phyloP scores from a whole-genome alignment of 2,329 filamentous ascomycete genomes.

The Huntiella omanensis region DNA sequence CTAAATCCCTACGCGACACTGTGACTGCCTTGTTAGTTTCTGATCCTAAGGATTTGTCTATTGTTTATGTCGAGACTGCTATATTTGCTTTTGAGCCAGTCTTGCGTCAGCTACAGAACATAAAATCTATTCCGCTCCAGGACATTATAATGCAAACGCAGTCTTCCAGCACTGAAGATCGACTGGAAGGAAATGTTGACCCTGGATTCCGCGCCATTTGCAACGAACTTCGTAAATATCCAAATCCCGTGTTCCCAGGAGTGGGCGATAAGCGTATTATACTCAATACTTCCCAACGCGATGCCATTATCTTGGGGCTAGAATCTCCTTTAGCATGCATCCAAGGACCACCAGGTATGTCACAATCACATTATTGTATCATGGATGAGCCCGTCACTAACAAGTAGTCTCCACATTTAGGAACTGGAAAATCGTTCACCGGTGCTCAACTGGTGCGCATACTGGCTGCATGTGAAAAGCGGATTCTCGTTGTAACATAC shows the following conservation, averaged over 20 bases:
- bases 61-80: constrained; percentile 43
- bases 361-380: background rate
- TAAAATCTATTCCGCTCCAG: constrained; percentile 35
- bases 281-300: constrained; percentile 26
- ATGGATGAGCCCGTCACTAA: background rate
- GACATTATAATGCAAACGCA: constrained; percentile 14
- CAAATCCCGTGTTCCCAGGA: constrained; percentile 24
- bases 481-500: constrained; percentile 45
- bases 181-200: no score
- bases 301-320: constrained; percentile 36
- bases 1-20: constrained; percentile 24
- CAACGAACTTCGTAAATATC: background rate
- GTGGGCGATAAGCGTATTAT: background rate
- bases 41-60: constrained; percentile 17
- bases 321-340: constrained; percentile 37
- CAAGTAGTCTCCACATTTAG: constrained; percentile 19
- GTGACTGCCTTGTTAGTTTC: constrained; percentile 24
- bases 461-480: constrained; percentile 30
- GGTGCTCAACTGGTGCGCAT: constrained; percentile 43
- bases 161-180: background rate
- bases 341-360: constrained; percentile 51
- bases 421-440: constrained; percentile 59
- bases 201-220: background rate
- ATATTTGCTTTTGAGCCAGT: constrained; percentile 54
- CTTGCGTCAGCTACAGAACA: constrained; percentile 36